Conservation (phyloP, 495 filamentous ascomycete species). For the Lasiosphaeriaceae sp. region DNA sequence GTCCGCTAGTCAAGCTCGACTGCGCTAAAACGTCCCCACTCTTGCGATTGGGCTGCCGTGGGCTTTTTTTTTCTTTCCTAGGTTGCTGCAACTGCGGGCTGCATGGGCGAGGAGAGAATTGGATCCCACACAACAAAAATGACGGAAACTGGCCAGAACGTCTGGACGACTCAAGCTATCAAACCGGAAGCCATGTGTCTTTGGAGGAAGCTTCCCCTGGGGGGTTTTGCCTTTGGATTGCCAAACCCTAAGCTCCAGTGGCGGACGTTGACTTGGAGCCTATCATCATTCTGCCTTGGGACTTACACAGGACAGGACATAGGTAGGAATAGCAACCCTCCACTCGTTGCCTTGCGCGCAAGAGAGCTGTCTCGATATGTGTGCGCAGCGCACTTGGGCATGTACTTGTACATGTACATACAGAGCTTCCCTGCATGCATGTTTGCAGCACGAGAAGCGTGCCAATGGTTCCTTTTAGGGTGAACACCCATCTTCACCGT, state of each 20-base stretch:
- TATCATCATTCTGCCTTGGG: no score
- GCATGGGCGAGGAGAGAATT: not conserved
- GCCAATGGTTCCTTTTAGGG: not conserved
- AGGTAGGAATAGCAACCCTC: not conserved
- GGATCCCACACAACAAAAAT: not conserved
- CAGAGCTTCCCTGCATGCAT: not conserved
- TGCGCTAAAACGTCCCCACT: slow-evolving; percentile 27
- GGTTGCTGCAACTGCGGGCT: not conserved
- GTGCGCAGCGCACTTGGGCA: not conserved
- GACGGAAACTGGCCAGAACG: not conserved
- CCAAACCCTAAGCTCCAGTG: no score
- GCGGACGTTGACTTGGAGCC: no score
- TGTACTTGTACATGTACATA: not conserved
- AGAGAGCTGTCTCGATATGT: not conserved
- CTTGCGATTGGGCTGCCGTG: slow-evolving; percentile 29
- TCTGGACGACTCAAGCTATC: not conserved
- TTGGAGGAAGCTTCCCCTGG: no score
- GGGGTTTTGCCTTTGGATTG: no score
- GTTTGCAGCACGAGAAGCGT: not conserved
- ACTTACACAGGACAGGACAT: no score
- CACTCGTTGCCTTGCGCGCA: not conserved
- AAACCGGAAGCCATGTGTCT: not conserved
- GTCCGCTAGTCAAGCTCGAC: slow-evolving; percentile 19
- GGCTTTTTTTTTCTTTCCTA: slow-evolving; percentile 9
- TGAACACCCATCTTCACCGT: not conserved